Evolutionary conservation across 495 filamentous ascomycete species (phyloP).

Genomic region (Chaetomium cochliodes): DNA sequence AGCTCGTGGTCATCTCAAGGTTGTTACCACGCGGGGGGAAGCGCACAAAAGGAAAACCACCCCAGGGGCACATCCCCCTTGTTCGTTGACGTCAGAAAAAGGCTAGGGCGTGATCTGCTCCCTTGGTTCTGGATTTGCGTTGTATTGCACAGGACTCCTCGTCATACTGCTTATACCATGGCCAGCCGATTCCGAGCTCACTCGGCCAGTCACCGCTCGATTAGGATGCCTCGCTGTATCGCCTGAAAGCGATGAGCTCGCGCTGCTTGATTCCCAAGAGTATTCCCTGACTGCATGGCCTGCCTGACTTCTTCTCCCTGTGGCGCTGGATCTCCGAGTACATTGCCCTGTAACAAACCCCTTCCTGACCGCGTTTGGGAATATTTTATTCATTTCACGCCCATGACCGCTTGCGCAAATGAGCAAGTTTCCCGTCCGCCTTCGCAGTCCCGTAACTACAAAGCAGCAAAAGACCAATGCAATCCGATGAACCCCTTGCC

Average conservation of each 20-base stretch:
- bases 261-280: constrained; percentile 22
- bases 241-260: constrained; percentile 18
- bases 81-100: constrained; percentile 22
- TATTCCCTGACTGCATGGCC: constrained; percentile 22
- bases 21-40: too few species aligned
- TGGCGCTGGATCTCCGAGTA: constrained; percentile 18
- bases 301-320: constrained; percentile 16
- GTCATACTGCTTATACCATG: constrained; percentile 8
- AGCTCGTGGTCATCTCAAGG: background rate
- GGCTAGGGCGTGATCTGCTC: background rate
- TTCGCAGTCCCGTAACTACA: constrained; percentile 52
- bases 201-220: constrained; percentile 6
- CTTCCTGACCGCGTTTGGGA: constrained; percentile 35
- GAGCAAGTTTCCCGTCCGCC: constrained; percentile 36
- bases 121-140: background rate
- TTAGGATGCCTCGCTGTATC: constrained; percentile 10
- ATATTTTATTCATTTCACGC: constrained; percentile 41
- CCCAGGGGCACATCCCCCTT: background rate
- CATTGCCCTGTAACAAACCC: constrained; percentile 20
- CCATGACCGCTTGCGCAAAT: constrained; percentile 37
- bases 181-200: background rate
- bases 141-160: background rate
- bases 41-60: background rate
- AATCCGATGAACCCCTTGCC: constrained; percentile 56
- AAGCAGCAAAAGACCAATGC: constrained; percentile 54